Conservation (phyloP, 2,329 filamentous ascomycete genomes). For the Gyromitra esculenta region DNA sequence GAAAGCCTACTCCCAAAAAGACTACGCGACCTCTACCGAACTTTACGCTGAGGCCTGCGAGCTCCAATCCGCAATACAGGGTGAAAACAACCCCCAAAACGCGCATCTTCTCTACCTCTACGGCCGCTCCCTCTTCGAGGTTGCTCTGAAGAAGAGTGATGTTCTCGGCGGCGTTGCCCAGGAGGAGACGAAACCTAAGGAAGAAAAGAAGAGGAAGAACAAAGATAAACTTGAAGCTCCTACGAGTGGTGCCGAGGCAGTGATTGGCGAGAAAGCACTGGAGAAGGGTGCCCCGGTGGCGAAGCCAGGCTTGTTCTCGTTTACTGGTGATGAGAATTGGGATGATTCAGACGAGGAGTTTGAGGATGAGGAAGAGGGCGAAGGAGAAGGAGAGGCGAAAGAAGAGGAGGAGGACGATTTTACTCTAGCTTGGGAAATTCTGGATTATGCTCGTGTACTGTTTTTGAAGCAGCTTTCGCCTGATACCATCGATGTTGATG, state of each 20-base stretch:
- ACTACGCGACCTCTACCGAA: constrained; percentile 85
- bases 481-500: background rate
- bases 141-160: constrained; percentile 92
- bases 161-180: constrained; percentile 79
- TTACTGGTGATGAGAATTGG: constrained; percentile 93
- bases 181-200: constrained; percentile 66
- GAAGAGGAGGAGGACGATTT: constrained; percentile 74
- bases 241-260: constrained; percentile 57
- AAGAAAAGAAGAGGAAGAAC: constrained; percentile 63
- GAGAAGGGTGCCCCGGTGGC: constrained; percentile 61
- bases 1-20: constrained; percentile 78
- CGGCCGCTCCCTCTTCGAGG: constrained; percentile 90
- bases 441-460: constrained; percentile 78
- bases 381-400: constrained; percentile 59
- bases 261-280: constrained; percentile 62
- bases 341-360: constrained; percentile 82
- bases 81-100: constrained; percentile 81
- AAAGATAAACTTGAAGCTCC: constrained; percentile 58
- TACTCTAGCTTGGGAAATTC: constrained; percentile 79
- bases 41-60: constrained; percentile 88
- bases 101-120: constrained; percentile 95
- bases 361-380: constrained; percentile 69
- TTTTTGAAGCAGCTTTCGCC: constrained; percentile 67
- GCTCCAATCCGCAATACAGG: constrained; percentile 88
- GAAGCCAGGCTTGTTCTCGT: constrained; percentile 77